These are phyloP conservation scores for Neurospora sp. DNA, from an alignment of 495 filamentous ascomycete genomes.

Conservation along the genomic window DNA sequence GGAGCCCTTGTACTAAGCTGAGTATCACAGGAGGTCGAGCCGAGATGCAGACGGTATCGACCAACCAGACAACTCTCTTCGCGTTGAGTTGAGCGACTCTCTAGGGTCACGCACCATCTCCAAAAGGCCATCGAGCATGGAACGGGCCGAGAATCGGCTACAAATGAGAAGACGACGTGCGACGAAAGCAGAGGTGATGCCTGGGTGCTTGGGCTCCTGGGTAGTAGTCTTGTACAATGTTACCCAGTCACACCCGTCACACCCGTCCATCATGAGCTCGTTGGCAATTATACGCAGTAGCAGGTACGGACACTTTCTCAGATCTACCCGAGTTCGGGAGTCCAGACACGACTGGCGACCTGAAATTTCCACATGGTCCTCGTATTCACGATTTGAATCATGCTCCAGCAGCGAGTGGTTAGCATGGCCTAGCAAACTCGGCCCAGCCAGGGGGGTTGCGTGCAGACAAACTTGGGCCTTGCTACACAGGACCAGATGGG, in stretches of 20 bases:
- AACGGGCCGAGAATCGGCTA: background rate
- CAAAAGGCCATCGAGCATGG: background rate
- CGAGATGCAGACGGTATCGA: background rate
- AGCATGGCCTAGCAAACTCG: background rate
- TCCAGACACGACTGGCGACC: background rate
- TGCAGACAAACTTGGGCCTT: background rate
- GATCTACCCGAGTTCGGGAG: background rate
- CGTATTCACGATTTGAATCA: background rate
- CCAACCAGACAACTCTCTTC: background rate
- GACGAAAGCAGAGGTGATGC: background rate
- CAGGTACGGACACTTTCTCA: background rate
- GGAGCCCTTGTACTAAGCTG: background rate
- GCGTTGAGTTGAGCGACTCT: background rate
- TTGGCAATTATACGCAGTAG: background rate
- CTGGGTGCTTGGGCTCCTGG: background rate
- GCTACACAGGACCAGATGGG: background rate
- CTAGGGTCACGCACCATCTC: background rate
- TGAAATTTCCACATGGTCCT: background rate
- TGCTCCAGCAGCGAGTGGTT: background rate
- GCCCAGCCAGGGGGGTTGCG: background rate
- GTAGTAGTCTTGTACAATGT: background rate
- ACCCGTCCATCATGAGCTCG: background rate
- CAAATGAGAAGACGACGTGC: background rate
- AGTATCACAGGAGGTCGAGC: background rate
- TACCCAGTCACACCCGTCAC: background rate